Evolutionary conservation across 2,329 filamentous ascomycete species (phyloP), one percentile per base, ranked within the genome.

Genomic region (Calonectria pseudoreteaudii): DNA sequence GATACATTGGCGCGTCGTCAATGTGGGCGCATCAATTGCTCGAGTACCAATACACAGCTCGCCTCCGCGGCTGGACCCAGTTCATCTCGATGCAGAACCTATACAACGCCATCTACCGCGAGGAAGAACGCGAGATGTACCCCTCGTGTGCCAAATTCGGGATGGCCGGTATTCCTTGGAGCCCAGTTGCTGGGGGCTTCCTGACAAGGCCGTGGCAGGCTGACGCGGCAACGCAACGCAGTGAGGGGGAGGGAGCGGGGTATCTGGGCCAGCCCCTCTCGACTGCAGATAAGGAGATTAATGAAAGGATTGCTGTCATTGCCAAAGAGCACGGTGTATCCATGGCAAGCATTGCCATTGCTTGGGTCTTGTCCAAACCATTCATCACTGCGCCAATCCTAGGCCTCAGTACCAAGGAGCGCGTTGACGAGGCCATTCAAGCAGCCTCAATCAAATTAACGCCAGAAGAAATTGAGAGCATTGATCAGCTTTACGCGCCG

Each of bases 1-100:
- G 56, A 26, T 60, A 60, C 34, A 60, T 60, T 28, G 56, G 56
- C 9, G 56, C 56, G 41, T 60, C 56, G 9, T 60, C 56, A 13
- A 60, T 60, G 56, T 60, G 56, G 56, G 56, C 56, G n/a, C 56
- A 60, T 23, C 56, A 60, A 23, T 2, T 60, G 56, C 56, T 60
- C 56, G 56, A 60, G 56, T 60, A 60, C 56, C 56, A 60, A 20
- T 60, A 60, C 56, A 60, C 56, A 6, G 56, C 56, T 26, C 34
- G 56, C 23, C 6, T 41, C 5, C 56, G n/a, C 5, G 56, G 56
- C n/a, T 60, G 56, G 56, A 60, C 56, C 3, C 56, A 60, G 11
- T 60, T 60, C 56, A 60, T 60, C 56, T 60, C 56, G 34, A 60
- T 60, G 56, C 56, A 60, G 18, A 41, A 34, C 23, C n/a, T 41